These are phyloP conservation scores for Syncephalastrum contaminatum DNA, from an alignment of 371 early-diverging fungal species.

Conservation along the genomic window DNA sequence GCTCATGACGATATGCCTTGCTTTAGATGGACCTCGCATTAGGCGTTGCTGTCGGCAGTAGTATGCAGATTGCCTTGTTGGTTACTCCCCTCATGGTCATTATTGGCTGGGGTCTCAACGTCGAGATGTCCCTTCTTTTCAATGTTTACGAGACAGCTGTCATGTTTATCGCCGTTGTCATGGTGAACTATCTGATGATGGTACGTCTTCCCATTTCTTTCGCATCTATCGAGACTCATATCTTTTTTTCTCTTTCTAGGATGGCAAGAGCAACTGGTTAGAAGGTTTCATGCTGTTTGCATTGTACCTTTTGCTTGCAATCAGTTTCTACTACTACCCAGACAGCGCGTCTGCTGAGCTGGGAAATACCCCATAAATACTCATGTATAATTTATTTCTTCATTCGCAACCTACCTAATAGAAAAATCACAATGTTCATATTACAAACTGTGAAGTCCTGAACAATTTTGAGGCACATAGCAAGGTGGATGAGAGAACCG, in stretches of 20 bases:
- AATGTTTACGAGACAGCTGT: conserved; percentile 80
- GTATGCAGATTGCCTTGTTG: conserved; percentile 88
- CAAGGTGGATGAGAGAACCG: no score
- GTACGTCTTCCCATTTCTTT: conserved; percentile 16
- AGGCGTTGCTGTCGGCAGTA: conserved; percentile 86
- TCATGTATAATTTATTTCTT: no score
- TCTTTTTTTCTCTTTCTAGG: conserved; percentile 25
- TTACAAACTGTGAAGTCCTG: no score
- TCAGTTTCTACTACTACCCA: conserved; percentile 76
- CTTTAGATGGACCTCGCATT: conserved; percentile 80
- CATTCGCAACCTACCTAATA: no score
- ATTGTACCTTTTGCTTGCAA: conserved; percentile 72
- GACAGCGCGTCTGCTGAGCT: conserved; percentile 18
- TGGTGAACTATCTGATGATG: conserved; percentile 79
- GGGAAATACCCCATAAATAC: neutral
- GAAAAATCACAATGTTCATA: no score
- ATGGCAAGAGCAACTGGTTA: conserved; percentile 82
- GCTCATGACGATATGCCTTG: neutral
- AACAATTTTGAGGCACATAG: no score
- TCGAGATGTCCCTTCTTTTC: conserved; percentile 78
- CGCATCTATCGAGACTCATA: conserved; percentile 13
- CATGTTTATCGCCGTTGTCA: conserved; percentile 79
- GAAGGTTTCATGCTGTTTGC: conserved; percentile 80
- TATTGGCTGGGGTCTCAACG: conserved; percentile 82
- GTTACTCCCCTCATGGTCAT: conserved; percentile 87